Evolutionary conservation across 805 yeast genomes (phyloP).

Genomic region (Saturnispora halmiae): DNA sequence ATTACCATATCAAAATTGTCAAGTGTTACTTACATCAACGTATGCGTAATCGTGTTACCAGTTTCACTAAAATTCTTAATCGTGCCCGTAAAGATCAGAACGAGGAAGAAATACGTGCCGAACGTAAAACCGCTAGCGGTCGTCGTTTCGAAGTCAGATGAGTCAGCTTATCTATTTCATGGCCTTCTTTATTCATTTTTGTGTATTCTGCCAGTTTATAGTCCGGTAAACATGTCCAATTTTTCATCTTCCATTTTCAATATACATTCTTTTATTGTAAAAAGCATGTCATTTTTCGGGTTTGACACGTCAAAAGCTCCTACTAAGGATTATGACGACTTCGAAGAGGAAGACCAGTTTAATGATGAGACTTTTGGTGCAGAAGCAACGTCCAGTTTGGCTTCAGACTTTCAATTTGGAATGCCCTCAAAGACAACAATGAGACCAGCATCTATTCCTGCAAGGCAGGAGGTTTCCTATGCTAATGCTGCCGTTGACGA

Average conservation of each 20-base stretch:
- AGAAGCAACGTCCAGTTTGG: slow-evolving; percentile 31
- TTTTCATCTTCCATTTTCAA: neutral
- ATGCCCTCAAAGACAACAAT: neutral
- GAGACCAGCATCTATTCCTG: slow-evolving; percentile 20
- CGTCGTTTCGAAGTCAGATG: slow-evolving; percentile 45
- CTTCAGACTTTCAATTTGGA: slow-evolving; percentile 61
- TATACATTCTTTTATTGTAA: neutral
- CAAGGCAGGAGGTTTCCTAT: slow-evolving; percentile 29
- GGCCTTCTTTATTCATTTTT: no score
- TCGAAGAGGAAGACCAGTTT: slow-evolving; percentile 72
- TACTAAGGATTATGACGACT: slow-evolving; percentile 61
- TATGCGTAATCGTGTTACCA: slow-evolving; percentile 92
- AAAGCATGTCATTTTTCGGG: slow-evolving; percentile 57
- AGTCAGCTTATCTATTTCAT: neutral
- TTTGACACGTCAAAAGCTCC: slow-evolving; percentile 40
- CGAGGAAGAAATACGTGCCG: slow-evolving; percentile 45
- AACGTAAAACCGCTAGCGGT: slow-evolving; percentile 64
- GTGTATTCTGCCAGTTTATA: no score
- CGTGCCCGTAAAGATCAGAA: slow-evolving; percentile 92
- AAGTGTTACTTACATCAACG: slow-evolving; percentile 97
- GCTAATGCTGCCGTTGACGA: slow-evolving; percentile 40
- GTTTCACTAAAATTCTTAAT: slow-evolving; percentile 89
- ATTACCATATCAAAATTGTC: slow-evolving; percentile 95
- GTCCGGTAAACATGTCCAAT: no score
- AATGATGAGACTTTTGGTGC: slow-evolving; percentile 75